Base-by-base conservation (phyloP, 345 rosid species). In the Nasturtium officinale region DNA sequence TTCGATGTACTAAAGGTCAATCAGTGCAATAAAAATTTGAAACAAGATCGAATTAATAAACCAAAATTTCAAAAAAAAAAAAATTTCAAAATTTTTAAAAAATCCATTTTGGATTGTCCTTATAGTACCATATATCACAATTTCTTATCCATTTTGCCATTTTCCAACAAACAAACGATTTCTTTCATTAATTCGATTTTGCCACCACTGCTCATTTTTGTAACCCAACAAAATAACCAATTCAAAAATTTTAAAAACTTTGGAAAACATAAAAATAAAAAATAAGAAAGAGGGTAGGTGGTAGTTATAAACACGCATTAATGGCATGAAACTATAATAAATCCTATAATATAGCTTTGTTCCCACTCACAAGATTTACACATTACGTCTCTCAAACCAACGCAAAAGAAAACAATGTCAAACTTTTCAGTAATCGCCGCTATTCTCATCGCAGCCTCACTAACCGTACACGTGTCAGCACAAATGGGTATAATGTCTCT, bases 281-380 rank as follows among this genome's bases (percentile, higher is more conserved):
- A 4, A 17, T 6, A 26, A 64, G 35, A 42, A 4, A 57, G n/a
- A 63, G 35, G 33, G 67, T 74, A 4, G 73, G 67, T 74, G 73
- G 67, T 50, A 28, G 78, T 74, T 74, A 74, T 58, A 58, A 66
- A 66, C 67, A 66, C 73, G 42, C 78, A 74, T 74, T 74, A 48
- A 74, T 58, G 61, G 9, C 67, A 56, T 21, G 59, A 7, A 74
- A 65, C 65, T 8, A 15, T 15, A 5, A 42, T 5, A 64, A 12
- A 47, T 26, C 46, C 66, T 66, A 57, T 57, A 66, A 67, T 48
- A 67, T 48, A 50, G 61, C 73, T 46, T 56, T 65, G 51, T 18
- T 46, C 20, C 32, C 23, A 25, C 68, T 23, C 32, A 48, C 52
- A 54, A 59, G 38, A 45, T 35, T 30, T 45, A 60, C 63, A 54